Evolutionary conservation across 1,284 basidiomycete genomes (phyloP).

Genomic region (Apiotrichum veenhuisii): DNA sequence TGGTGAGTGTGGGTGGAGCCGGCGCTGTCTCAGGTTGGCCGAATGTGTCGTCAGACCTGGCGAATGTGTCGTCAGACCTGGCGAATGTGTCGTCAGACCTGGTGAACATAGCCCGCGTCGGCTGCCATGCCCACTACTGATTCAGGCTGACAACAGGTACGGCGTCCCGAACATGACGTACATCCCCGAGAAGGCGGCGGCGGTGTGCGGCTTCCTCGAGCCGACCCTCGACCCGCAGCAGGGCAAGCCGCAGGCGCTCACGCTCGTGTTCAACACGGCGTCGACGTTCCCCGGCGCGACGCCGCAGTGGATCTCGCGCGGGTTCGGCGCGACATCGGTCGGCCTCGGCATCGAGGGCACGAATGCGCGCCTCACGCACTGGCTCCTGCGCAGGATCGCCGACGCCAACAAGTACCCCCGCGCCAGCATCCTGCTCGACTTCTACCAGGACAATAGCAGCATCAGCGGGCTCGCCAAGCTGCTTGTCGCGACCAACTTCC

Average conservation of each 20-base stretch:
- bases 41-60: too few relatives aligned
- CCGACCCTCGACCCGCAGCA: conserved; percentile 14
- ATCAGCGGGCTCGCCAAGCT: conserved; percentile 7
- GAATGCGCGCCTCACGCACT: conserved; percentile 65
- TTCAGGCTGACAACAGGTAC: conserved; percentile 57
- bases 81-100: too few relatives aligned
- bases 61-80: too few relatives aligned
- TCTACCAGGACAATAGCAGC: conserved; percentile 32
- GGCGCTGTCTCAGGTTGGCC: too few relatives aligned
- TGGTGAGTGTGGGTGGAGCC: conserved; percentile 59
- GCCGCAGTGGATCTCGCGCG: conserved; percentile 68
- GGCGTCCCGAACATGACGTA: conserved; percentile 66
- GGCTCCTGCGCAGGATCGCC: conserved; percentile 57
- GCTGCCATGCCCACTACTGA: too few relatives aligned
- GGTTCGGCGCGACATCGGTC: conserved; percentile 70
- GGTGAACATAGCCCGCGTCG: too few relatives aligned
- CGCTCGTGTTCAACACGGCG: conserved; percentile 74
- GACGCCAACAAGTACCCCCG: conserved; percentile 23
- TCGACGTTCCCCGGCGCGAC: conserved; percentile 71
- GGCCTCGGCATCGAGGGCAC: conserved; percentile 75
- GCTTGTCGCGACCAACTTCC: conserved; percentile 14
- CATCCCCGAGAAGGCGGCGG: conserved; percentile 70
- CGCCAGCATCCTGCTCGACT: conserved; percentile 39
- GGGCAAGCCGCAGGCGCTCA: conserved; percentile 44
- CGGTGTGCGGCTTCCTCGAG: conserved; percentile 37